phyloP scores from a whole-genome alignment of 345 rosid genomes.

The Eucalyptus guilfoylei region DNA sequence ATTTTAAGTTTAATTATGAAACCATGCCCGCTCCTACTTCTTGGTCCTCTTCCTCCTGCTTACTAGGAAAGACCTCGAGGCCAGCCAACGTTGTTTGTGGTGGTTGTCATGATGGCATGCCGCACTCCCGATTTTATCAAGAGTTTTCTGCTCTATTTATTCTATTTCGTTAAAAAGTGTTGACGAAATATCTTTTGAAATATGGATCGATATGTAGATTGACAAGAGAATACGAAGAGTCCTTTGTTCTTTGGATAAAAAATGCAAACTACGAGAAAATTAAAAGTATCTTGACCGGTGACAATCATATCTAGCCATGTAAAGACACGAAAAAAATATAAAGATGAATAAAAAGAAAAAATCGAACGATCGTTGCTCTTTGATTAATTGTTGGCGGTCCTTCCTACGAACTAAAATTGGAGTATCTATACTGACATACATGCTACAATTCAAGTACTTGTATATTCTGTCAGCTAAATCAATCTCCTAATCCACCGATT shows the following conservation, averaged over 20 bases:
- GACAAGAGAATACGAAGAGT: too few relatives aligned
- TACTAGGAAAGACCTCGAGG: neutral
- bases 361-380: too few relatives aligned
- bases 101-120: neutral
- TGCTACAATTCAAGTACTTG: neutral
- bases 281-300: neutral
- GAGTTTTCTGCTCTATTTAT: neutral
- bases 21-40: too few relatives aligned
- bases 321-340: fast-evolving
- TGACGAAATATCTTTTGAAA: fast-evolving
- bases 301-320: neutral
- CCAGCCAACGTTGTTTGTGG: too few relatives aligned
- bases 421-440: too few relatives aligned
- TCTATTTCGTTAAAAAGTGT: too few relatives aligned
- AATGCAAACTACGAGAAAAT: neutral
- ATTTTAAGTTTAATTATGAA: fast-evolving
- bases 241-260: neutral
- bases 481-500: neutral
- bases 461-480: neutral
- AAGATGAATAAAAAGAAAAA: neutral
- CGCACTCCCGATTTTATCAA: fast-evolving
- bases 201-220: fast-evolving
- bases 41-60: neutral
- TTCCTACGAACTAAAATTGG: neutral
- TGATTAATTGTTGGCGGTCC: neutral